Percentiles rank a stretch among this genome's conserved stretches.
These are phyloP conservation scores for Berkeleyomyces basicola DNA, from an alignment of 2,329 filamentous ascomycete genomes.

Conservation along the genomic window DNA sequence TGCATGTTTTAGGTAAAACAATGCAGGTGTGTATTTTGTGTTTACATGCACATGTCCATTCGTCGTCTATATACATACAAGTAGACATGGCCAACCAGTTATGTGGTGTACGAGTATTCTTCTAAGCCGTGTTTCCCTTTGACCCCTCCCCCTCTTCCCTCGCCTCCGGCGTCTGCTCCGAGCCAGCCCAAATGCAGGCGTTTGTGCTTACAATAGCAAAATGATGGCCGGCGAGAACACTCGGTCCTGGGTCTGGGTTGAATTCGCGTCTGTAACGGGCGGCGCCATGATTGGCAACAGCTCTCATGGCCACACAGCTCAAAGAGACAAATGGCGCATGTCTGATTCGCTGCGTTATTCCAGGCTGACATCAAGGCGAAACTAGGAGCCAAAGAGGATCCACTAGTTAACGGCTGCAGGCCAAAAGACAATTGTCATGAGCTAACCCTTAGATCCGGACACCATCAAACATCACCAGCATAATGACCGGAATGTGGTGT, in stretches of 20 bases:
- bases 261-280: not conserved
- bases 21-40: not conserved
- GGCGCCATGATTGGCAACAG: not conserved
- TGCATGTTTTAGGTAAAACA: slow-evolving; percentile 3
- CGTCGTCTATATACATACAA: not conserved
- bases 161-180: not conserved
- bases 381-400: not conserved
- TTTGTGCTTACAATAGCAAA: not conserved
- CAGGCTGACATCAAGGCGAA: not conserved
- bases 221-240: not conserved
- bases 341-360: not conserved
- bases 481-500: no score
- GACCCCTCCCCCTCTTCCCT: not conserved
- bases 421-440: no score
- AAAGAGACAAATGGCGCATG: not conserved
- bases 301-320: not conserved
- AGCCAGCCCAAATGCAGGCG: not conserved
- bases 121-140: not conserved
- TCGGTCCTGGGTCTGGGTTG: not conserved
- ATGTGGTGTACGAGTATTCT: not conserved
- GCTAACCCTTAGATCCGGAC: no score
- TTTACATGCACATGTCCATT: not conserved
- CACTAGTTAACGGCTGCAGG: no score
- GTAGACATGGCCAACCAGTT: not conserved
- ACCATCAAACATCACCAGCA: no score